Base-by-base conservation (phyloP, 805 yeast genomes). In the Lachancea kluyveri region DNA sequence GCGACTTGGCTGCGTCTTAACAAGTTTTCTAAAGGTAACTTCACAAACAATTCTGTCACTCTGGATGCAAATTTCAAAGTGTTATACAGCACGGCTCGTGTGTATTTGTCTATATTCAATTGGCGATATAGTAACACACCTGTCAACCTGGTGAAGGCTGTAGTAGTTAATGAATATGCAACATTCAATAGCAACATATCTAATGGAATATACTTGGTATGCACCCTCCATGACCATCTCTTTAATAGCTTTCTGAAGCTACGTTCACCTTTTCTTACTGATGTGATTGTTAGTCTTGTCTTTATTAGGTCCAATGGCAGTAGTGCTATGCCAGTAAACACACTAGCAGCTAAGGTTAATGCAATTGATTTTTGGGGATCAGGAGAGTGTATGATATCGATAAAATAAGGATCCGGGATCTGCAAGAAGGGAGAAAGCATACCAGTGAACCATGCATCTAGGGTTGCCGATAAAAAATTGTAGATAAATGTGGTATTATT, bases 361-460 rank as follows among this genome's bases (percentile, higher is more conserved):
- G 74, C 56, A 6, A 87, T 62, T n/a, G 90, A 75, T 31, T 70
- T 64, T 28, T 73, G 59, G 1, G 94, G 86, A 39, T 80, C 86
- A 3, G 87, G 74, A 8, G 92, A 79, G 48, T 83, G 92, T 13
- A 84, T 68, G 30, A 82, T 68, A 41, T 85, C 95, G 44, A 86
- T 77, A 53, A 86, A 80, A 40, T 77, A 75, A 3, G 96, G 96
- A 52, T 88, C 96, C 0, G 96, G 95, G 18, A 86, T 74, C 12
- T 82, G 79, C 31, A 83, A 56, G 27, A 84, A 61, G 2, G 96
- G 92, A 4, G 95, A 78, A 6, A 87, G 52, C 41, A 88, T 74
- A 3, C 96, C 96, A 0, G 94, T 81, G 28, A 87, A 67, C 96
- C 97, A 88, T 1, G 95, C 85, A 50, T 84, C 90, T 27, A 87